A percentile compares a stretch with the other conserved stretches of the same genome.
These are phyloP conservation scores for Scopulariopsis brevicaulis DNA, from an alignment of 2,329 filamentous ascomycete genomes.

Conservation along the genomic window DNA sequence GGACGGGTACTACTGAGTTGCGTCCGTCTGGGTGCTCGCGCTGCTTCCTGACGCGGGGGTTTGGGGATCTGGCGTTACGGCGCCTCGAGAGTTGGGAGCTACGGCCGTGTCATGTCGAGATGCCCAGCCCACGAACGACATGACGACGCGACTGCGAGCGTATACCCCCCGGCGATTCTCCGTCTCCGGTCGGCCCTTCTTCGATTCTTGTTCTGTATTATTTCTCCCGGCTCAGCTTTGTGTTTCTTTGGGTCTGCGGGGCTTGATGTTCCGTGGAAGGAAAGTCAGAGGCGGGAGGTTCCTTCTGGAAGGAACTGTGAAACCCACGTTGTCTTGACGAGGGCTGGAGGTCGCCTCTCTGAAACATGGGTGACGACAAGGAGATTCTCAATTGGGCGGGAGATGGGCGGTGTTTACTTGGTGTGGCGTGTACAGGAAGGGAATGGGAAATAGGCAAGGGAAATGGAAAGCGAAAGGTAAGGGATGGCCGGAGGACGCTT, in stretches of 20 bases:
- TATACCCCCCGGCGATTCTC: background rate
- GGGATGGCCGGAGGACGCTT: background rate
- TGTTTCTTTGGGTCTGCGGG: background rate
- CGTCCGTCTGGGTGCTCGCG: background rate
- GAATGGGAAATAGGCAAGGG: background rate
- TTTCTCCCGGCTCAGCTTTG: background rate
- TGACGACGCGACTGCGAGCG: background rate
- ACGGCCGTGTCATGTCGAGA: background rate
- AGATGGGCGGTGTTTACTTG: background rate
- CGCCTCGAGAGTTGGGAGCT: background rate
- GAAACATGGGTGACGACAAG: background rate
- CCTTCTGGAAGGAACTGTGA: background rate
- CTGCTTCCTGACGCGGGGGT: background rate
- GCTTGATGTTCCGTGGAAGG: background rate
- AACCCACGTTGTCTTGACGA: background rate
- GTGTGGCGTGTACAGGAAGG: constrained; percentile 2
- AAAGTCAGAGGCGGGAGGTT: background rate
- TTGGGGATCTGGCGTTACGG: background rate
- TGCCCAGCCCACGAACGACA: background rate
- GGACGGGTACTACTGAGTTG: constrained; percentile 23
- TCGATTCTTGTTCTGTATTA: background rate
- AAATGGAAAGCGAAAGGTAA: background rate
- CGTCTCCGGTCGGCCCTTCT: background rate
- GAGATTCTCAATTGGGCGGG: background rate
- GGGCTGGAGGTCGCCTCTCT: background rate